Percentiles rank a stretch among this genome's conserved stretches.
Evolutionary conservation across 768 basidiomycete genomes (phyloP).

Genomic region (Termitomyces sp.): DNA sequence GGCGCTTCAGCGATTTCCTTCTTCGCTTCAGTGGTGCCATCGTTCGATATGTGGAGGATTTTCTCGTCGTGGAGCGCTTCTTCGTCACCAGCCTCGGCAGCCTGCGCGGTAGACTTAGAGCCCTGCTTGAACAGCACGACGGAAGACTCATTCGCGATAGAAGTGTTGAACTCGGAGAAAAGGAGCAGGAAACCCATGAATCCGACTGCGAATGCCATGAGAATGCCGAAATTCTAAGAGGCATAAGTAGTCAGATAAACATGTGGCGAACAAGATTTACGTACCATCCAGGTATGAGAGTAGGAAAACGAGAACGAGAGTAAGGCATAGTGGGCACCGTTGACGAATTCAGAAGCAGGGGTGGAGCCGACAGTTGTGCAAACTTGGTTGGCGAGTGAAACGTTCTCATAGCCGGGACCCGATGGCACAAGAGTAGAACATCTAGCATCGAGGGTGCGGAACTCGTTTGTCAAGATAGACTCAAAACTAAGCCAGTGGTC

Average conservation of each 20-base stretch:
- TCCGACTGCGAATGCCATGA: constrained; percentile 58
- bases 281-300: constrained; percentile 24
- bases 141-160: constrained; percentile 34
- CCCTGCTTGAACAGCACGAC: constrained; percentile 69
- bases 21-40: constrained; percentile 19
- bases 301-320: constrained; percentile 49
- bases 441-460: constrained; percentile 61
- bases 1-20: constrained; percentile 35
- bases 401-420: constrained; percentile 60
- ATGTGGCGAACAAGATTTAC: background rate
- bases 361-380: constrained; percentile 71
- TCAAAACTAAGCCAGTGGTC: constrained; percentile 55
- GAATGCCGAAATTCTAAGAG: constrained; percentile 63
- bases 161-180: constrained; percentile 55
- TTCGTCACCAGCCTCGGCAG: constrained; percentile 28
- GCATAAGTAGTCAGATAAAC: background rate
- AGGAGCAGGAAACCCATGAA: constrained; percentile 55
- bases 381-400: constrained; percentile 64
- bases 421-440: constrained; percentile 61
- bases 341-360: constrained; percentile 56
- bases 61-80: constrained; percentile 38
- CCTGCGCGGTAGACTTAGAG: constrained; percentile 23
- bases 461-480: constrained; percentile 77
- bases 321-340: constrained; percentile 51
- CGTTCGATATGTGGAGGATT: background rate